These are phyloP conservation scores for Lentinula guzmanii DNA, from an alignment of 768 basidiomycete species.

Conservation along the genomic window DNA sequence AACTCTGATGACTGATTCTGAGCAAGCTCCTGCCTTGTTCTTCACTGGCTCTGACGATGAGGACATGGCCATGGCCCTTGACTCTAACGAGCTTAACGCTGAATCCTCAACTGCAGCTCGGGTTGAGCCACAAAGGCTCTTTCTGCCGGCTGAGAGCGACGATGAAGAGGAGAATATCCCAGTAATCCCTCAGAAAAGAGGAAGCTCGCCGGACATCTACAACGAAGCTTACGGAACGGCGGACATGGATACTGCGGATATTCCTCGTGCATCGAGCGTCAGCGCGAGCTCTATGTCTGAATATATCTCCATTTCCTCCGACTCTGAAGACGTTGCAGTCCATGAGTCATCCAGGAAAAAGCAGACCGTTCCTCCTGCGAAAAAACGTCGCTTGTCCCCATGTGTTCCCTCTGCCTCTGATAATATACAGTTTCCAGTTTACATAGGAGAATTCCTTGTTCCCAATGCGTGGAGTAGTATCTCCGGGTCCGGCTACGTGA, in stretches of 20 bases:
- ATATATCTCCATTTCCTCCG: slow-evolving; percentile 12
- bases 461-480: slow-evolving; percentile 77
- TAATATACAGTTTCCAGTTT: slow-evolving; percentile 22
- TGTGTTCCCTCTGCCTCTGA: slow-evolving; percentile 20
- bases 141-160: slow-evolving; percentile 39
- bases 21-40: slow-evolving; percentile 38
- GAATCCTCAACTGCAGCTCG: not conserved
- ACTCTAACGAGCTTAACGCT: slow-evolving; percentile 8
- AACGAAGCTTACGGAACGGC: slow-evolving; percentile 21
- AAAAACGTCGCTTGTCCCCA: slow-evolving; percentile 47
- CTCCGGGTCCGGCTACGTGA: slow-evolving; percentile 66
- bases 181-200: not conserved
- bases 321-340: slow-evolving; percentile 11
- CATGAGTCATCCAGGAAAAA: slow-evolving; percentile 11
- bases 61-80: slow-evolving; percentile 13
- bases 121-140: slow-evolving; percentile 19
- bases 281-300: slow-evolving; percentile 28
- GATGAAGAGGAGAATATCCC: slow-evolving; percentile 25
- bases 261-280: slow-evolving; percentile 34
- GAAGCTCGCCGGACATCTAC: slow-evolving; percentile 22
- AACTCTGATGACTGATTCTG: slow-evolving; percentile 21
- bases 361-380: slow-evolving; percentile 29
- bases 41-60: slow-evolving; percentile 59
- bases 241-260: slow-evolving; percentile 5
- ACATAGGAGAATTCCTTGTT: slow-evolving; percentile 64